These are phyloP conservation scores for Lonicera japonica DNA, from an alignment of 129 eudicot species.

Conservation along the genomic window DNA sequence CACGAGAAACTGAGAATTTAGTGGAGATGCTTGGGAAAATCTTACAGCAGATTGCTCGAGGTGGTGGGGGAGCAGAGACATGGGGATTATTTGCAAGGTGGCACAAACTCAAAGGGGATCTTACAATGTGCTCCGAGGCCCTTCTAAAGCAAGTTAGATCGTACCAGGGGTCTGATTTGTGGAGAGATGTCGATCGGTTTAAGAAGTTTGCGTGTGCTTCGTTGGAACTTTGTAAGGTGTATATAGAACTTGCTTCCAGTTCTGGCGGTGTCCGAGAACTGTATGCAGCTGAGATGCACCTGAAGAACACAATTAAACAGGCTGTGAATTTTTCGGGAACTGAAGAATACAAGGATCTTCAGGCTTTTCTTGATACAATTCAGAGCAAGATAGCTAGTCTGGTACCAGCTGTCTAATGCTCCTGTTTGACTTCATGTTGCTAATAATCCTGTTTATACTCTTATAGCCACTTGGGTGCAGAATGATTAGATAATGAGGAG, in stretches of 20 bases:
- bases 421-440: no score
- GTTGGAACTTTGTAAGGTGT: slow-evolving; percentile 74
- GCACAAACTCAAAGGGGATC: slow-evolving; percentile 80
- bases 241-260: slow-evolving; percentile 41
- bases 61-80: slow-evolving; percentile 44
- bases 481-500: no score
- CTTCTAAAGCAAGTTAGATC: slow-evolving; percentile 79
- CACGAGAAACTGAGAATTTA: slow-evolving; percentile 48
- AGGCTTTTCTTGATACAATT: slow-evolving; percentile 45
- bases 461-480: no score
- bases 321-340: slow-evolving; percentile 53
- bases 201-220: slow-evolving; percentile 78
- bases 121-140: slow-evolving; percentile 83
- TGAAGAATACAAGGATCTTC: slow-evolving; percentile 45
- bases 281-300: slow-evolving; percentile 78
- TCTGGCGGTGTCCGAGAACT: slow-evolving; percentile 44
- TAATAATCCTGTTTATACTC: no score
- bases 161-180: slow-evolving; percentile 74
- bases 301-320: slow-evolving; percentile 62
- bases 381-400: slow-evolving; percentile 31
- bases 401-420: no score
- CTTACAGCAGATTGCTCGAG: slow-evolving; percentile 54
- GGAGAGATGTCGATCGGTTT: slow-evolving; percentile 67
- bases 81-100: slow-evolving; percentile 95
- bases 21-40: slow-evolving; percentile 58